A percentile compares a stretch with the other conserved stretches of the same genome.
Evolutionary conservation across 139 green algal genomes (phyloP).

Genomic region (Coccomyxa sp.): DNA sequence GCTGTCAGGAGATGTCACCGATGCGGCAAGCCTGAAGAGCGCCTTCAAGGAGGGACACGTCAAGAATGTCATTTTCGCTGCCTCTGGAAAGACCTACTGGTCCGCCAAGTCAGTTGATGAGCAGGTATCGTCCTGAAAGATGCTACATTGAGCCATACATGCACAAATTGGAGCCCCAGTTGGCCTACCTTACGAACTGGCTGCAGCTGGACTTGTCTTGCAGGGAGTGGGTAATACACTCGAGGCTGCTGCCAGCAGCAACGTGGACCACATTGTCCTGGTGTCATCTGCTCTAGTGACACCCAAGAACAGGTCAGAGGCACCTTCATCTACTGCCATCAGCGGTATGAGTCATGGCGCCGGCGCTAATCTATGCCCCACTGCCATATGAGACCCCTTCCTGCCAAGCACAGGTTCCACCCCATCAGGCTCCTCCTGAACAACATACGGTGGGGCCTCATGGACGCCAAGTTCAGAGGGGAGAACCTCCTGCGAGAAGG

Average conservation of each 20-base stretch:
- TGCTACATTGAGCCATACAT: too few species aligned
- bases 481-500: slow-evolving; percentile 50
- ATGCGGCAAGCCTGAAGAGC: slow-evolving; percentile 9
- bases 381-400: neutral
- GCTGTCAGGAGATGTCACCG: slow-evolving; percentile 44
- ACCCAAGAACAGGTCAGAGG: slow-evolving; percentile 54
- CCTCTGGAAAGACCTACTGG: slow-evolving; percentile 43
- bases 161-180: too few species aligned
- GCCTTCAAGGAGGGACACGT: slow-evolving; percentile 1
- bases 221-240: slow-evolving; percentile 54
- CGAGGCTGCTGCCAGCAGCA: slow-evolving; percentile 25
- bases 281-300: slow-evolving; percentile 55
- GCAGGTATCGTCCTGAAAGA: slow-evolving; percentile 18
- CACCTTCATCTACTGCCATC: too few species aligned
- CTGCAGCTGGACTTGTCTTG: too few species aligned
- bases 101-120: slow-evolving; percentile 44
- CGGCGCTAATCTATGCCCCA: neutral
- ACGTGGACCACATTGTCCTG: slow-evolving; percentile 40
- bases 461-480: slow-evolving; percentile 69
- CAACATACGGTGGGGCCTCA: slow-evolving; percentile 65
- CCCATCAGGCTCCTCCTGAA: slow-evolving; percentile 67
- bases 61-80: slow-evolving; percentile 49
- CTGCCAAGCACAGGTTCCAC: slow-evolving; percentile 32
- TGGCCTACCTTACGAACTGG: too few species aligned
- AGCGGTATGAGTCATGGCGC: too few species aligned